A percentile compares a stretch with the other conserved stretches of the same genome.
Conservation (phyloP, 78 protist genomes). For the Protostelium mycophagum region DNA sequence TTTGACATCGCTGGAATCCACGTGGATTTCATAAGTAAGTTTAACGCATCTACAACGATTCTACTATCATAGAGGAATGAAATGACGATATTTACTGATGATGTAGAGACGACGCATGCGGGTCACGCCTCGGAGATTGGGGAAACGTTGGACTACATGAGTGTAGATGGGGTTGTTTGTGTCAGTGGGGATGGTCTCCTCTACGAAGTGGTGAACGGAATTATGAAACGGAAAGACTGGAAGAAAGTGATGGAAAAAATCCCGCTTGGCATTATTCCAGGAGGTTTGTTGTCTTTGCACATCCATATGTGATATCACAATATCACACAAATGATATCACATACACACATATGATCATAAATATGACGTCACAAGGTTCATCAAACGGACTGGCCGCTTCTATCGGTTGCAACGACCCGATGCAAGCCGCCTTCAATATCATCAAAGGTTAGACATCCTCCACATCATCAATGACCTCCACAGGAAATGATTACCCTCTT, state of each 20-base stretch:
- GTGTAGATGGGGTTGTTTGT: slow-evolving; percentile 11
- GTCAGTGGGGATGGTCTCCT: slow-evolving; percentile 25
- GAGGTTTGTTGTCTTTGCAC: neutral
- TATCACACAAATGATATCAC: too few species aligned
- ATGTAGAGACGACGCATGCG: neutral
- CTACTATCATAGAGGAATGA: neutral
- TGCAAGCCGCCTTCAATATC: neutral
- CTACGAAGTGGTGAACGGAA: slow-evolving; percentile 17
- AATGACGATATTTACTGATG: too few species aligned
- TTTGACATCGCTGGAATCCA: neutral
- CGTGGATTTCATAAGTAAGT: neutral
- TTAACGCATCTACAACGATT: neutral
- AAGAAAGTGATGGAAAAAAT: slow-evolving; percentile 1
- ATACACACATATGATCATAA: too few species aligned
- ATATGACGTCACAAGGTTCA: neutral
- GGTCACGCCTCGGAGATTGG: slow-evolving; percentile 5
- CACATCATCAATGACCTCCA: neutral
- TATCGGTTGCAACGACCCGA: neutral
- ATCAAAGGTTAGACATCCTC: neutral
- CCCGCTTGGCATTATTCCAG: slow-evolving; percentile 11
- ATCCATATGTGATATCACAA: too few species aligned
- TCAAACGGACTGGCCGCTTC: neutral
- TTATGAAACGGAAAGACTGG: slow-evolving; percentile 16
- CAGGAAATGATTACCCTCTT: neutral
- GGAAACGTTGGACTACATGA: neutral